Conservation (phyloP, 257 asterid species). For the Solanum clarkiae region DNA sequence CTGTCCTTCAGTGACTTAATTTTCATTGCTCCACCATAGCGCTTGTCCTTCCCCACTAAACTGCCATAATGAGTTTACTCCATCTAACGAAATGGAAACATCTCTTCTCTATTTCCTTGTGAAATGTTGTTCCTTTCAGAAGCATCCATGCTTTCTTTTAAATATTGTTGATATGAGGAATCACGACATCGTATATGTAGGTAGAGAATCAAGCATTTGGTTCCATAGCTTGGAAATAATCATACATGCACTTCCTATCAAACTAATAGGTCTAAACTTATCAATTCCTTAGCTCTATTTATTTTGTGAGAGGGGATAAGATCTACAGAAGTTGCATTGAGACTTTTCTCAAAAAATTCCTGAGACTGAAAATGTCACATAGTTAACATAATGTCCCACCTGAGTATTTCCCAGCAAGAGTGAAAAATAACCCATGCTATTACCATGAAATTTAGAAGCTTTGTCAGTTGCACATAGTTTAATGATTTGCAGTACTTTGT, state of each 20-base stretch:
- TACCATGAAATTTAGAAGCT: background rate
- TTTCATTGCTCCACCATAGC: background rate
- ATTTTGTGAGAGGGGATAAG: background rate
- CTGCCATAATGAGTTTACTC: background rate
- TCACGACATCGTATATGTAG: background rate
- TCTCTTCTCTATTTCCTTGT: background rate
- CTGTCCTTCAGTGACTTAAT: background rate
- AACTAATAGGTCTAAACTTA: background rate
- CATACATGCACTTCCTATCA: background rate
- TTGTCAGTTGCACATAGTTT: background rate
- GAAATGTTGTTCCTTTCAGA: background rate
- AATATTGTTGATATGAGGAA: background rate
- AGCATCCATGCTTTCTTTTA: background rate
- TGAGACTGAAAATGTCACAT: background rate
- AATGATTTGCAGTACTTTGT: background rate
- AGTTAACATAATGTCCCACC: background rate
- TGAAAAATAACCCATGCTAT: background rate
- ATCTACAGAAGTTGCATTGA: background rate
- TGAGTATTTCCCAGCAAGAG: background rate
- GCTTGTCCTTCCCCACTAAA: background rate
- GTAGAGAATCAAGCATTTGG: background rate
- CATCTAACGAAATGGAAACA: background rate
- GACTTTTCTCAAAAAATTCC: background rate
- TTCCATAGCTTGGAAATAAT: background rate
- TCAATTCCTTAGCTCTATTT: background rate